These are phyloP conservation scores for Talaromyces sp. DNA, from an alignment of 2,329 filamentous ascomycete species.

Conservation along the genomic window DNA sequence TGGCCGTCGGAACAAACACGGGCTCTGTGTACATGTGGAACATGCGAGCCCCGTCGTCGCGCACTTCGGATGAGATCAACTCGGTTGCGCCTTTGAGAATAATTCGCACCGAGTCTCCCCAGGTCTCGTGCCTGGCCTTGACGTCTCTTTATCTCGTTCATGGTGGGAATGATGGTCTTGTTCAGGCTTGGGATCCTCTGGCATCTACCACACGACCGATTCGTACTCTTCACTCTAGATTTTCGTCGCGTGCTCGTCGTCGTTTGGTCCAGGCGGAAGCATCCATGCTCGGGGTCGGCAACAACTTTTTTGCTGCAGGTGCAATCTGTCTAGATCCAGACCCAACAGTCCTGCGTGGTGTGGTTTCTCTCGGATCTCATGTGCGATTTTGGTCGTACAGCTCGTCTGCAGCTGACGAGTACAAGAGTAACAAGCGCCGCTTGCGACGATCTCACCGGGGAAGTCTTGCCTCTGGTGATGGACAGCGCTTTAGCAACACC, in stretches of 20 bases:
- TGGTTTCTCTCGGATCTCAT: slow-evolving; percentile 80
- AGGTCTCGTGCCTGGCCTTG: slow-evolving; percentile 74
- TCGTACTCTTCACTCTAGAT: slow-evolving; percentile 78
- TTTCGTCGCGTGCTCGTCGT: slow-evolving; percentile 74
- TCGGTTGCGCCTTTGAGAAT: slow-evolving; percentile 65
- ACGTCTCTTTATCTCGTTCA: slow-evolving; percentile 85
- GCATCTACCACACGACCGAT: slow-evolving; percentile 72
- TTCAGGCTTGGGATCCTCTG: slow-evolving; percentile 95
- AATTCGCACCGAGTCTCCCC: slow-evolving; percentile 84
- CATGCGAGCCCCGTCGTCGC: slow-evolving; percentile 59
- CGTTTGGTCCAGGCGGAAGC: slow-evolving; percentile 62
- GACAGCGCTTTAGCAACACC: slow-evolving; percentile 54
- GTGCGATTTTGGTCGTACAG: slow-evolving; percentile 93
- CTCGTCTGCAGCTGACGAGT: slow-evolving; percentile 67
- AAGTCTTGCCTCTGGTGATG: slow-evolving; percentile 49
- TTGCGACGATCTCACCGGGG: slow-evolving; percentile 63
- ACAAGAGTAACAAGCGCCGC: slow-evolving; percentile 71
- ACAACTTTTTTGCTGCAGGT: slow-evolving; percentile 74
- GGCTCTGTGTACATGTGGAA: slow-evolving; percentile 84
- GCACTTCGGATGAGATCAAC: slow-evolving; percentile 50
- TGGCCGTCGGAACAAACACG: slow-evolving; percentile 73
- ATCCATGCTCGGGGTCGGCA: slow-evolving; percentile 61
- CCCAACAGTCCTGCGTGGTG: slow-evolving; percentile 74
- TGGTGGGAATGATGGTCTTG: slow-evolving; percentile 88
- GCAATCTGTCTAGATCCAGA: slow-evolving; percentile 85